A percentile compares a stretch with the other conserved stretches of the same genome.
These are phyloP conservation scores for Uromyces viciae-fabae DNA, from an alignment of 1,284 basidiomycete genomes.

Conservation along the genomic window DNA sequence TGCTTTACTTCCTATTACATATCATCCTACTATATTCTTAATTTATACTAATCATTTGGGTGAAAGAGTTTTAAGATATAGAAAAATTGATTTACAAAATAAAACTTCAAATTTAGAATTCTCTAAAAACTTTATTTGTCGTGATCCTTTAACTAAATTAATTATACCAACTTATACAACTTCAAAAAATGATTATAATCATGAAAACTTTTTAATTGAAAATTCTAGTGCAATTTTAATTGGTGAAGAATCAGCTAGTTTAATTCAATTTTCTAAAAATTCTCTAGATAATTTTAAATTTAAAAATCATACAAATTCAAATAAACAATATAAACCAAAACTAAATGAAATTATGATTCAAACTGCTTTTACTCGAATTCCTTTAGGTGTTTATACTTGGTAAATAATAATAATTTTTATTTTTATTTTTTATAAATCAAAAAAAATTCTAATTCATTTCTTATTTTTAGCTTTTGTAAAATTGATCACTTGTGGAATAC, in stretches of 20 bases:
- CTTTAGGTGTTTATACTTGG: constrained; percentile 37
- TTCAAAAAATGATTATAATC: neutral
- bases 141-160: constrained; percentile 17
- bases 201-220: no score
- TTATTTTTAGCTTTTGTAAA: constrained; percentile 26
- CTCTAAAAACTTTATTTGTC: constrained; percentile 11
- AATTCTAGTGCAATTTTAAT: constrained; percentile 20
- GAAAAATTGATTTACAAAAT: constrained; percentile 5
- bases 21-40: constrained; percentile 23
- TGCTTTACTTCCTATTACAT: neutral
- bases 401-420: no score
- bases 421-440: no score
- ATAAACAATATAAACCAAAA: no score
- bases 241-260: constrained; percentile 27
- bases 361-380: no score
- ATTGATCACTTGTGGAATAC: constrained; percentile 5
- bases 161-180: constrained; percentile 14
- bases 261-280: constrained; percentile 15
- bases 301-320: no score
- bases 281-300: no score
- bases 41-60: constrained; percentile 39
- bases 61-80: constrained; percentile 18
- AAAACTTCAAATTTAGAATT: constrained; percentile 24
- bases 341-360: no score
- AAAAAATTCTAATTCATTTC: neutral